Conservation (phyloP, 2,329 filamentous ascomycete species). For the Colletotrichum somersetense region DNA sequence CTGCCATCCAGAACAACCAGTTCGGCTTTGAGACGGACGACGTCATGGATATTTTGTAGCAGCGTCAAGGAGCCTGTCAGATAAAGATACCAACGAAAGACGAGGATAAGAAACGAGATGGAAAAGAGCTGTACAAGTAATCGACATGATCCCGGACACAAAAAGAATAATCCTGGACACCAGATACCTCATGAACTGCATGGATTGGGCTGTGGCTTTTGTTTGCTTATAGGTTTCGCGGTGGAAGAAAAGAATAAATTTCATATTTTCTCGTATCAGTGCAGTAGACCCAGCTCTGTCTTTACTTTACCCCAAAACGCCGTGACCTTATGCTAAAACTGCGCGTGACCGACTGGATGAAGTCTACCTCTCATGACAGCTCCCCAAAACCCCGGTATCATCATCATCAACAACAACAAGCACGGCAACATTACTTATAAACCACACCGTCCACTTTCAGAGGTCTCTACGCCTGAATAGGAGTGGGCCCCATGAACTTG, state of each 20-base stretch:
- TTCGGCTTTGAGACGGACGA: constrained; percentile 78
- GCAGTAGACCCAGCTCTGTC: constrained; percentile 43
- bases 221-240: constrained; percentile 45
- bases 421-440: constrained; percentile 20
- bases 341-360: constrained; percentile 25
- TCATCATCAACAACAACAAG: constrained; percentile 1
- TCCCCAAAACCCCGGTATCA: constrained; percentile 1
- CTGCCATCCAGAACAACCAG: constrained; percentile 88
- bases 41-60: constrained; percentile 64
- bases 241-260: constrained; percentile 40
- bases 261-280: constrained; percentile 43
- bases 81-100: constrained; percentile 18
- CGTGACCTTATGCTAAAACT: constrained; percentile 56
- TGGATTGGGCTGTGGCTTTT: constrained; percentile 39
- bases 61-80: constrained; percentile 16
- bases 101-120: constrained; percentile 18
- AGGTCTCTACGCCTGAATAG: constrained; percentile 41
- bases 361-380: constrained; percentile 32
- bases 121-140: constrained; percentile 39
- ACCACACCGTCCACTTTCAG: constrained; percentile 5
- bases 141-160: constrained; percentile 20
- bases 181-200: constrained; percentile 43
- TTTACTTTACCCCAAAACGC: constrained; percentile 53
- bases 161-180: constrained; percentile 28
- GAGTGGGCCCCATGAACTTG: constrained; percentile 54